Evolutionary conservation across 768 basidiomycete genomes (phyloP).

Genomic region (Tricholoma sp.): DNA sequence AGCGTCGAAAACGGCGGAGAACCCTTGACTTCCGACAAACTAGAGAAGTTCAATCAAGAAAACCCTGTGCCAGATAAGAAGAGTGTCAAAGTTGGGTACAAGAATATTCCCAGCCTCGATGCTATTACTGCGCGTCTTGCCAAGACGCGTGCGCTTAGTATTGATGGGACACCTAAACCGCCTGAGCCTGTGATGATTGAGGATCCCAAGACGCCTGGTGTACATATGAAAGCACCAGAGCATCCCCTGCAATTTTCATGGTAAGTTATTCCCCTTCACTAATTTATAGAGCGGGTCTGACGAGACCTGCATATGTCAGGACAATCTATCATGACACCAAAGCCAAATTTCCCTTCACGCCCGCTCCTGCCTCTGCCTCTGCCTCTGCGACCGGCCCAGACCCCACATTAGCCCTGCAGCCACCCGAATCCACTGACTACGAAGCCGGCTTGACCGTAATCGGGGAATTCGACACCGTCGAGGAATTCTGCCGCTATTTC

Average conservation of each 20-base stretch:
- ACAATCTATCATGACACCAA: slow-evolving; percentile 90
- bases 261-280: slow-evolving; percentile 35
- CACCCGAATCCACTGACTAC: slow-evolving; percentile 68
- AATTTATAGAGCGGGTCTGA: not conserved
- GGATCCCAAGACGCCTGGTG: slow-evolving; percentile 77
- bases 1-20: slow-evolving; percentile 36
- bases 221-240: slow-evolving; percentile 66
- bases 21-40: slow-evolving; percentile 58
- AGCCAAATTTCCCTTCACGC: slow-evolving; percentile 57
- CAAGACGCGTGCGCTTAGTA: slow-evolving; percentile 59
- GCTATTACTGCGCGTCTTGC: slow-evolving; percentile 79
- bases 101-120: slow-evolving; percentile 83
- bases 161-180: slow-evolving; percentile 61
- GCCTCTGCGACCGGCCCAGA: slow-evolving; percentile 27
- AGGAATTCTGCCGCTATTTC: slow-evolving; percentile 87
- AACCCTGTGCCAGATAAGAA: slow-evolving; percentile 24
- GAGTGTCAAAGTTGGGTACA: slow-evolving; percentile 60
- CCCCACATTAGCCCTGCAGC: slow-evolving; percentile 28
- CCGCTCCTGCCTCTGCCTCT: slow-evolving; percentile 37
- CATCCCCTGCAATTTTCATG: slow-evolving; percentile 84
- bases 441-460: slow-evolving; percentile 84
- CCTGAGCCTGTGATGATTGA: slow-evolving; percentile 77
- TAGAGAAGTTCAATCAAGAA: slow-evolving; percentile 61
- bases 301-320: slow-evolving; percentile 38
- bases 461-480: slow-evolving; percentile 88